Evolutionary conservation across 306 rosid species (phyloP).

Genomic region (Rosa lucieae): DNA sequence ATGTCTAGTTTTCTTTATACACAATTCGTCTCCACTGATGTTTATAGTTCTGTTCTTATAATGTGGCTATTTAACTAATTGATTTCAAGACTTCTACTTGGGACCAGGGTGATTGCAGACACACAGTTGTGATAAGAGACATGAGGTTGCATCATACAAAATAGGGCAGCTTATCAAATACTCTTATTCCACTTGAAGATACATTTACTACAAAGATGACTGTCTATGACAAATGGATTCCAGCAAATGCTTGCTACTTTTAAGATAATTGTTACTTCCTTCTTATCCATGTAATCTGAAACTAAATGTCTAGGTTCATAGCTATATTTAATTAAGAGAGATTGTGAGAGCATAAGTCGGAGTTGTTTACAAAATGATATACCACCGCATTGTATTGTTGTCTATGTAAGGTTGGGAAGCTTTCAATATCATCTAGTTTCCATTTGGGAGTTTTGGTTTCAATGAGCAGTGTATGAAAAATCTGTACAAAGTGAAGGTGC

Average conservation of each 20-base stretch:
- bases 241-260: slow-evolving; percentile 64
- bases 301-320: no score
- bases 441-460: no score
- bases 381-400: no score
- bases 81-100: slow-evolving; percentile 1
- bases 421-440: no score
- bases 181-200: slow-evolving; percentile 56
- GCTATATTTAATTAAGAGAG: no score
- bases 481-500: no score
- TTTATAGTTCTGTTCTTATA: not conserved
- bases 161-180: slow-evolving; percentile 63
- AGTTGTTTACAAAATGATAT: no score
- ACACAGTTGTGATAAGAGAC: slow-evolving; percentile 38
- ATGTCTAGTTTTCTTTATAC: not conserved
- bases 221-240: slow-evolving; percentile 69
- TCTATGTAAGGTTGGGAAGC: no score
- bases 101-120: slow-evolving; percentile 69
- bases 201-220: slow-evolving; percentile 53
- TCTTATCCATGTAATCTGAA: slow-evolving; percentile 20
- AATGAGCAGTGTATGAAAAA: no score
- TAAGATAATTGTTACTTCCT: slow-evolving; percentile 68
- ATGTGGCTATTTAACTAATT: not conserved
- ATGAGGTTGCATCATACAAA: slow-evolving; percentile 59
- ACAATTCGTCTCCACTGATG: not conserved
- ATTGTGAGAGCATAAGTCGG: no score